Evolutionary conservation across 2,329 filamentous ascomycete species (phyloP).

Genomic region (Claviceps sp.): DNA sequence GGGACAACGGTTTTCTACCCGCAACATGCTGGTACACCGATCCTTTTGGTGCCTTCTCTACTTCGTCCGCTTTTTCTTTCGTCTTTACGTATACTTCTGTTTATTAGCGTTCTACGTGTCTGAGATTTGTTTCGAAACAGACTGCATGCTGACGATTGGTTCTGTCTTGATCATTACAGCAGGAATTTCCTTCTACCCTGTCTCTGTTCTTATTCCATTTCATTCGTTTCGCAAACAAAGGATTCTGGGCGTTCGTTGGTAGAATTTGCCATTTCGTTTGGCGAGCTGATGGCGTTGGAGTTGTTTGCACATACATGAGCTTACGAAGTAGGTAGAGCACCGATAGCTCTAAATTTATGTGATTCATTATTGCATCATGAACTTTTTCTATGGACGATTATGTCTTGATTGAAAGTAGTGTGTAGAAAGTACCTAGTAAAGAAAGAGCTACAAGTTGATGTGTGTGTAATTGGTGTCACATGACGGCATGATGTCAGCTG

Average conservation of each 20-base stretch:
- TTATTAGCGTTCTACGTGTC: not conserved
- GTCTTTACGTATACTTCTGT: not conserved
- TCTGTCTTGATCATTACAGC: not conserved
- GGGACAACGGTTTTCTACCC: not conserved
- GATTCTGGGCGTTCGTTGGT: not conserved
- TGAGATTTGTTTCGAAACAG: not conserved
- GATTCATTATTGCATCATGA: not conserved
- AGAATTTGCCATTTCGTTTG: not conserved
- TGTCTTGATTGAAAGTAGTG: too few species aligned
- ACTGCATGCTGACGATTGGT: not conserved
- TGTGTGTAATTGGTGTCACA: not conserved
- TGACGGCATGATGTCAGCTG: slow-evolving; percentile 1
- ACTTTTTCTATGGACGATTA: not conserved
- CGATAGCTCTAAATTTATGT: not conserved
- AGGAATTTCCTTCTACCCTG: not conserved
- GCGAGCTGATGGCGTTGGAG: slow-evolving; percentile 3
- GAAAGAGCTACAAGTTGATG: not conserved
- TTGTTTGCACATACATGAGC: not conserved
- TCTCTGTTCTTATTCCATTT: not conserved
- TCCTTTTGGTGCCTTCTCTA: not conserved
- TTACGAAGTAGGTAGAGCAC: not conserved
- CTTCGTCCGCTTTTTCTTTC: not conserved
- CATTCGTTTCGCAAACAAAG: not conserved
- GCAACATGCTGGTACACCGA: not conserved
- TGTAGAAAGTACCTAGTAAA: not conserved